phyloP scores from a whole-genome alignment of 2,329 filamentous ascomycete species.

The Curvularia sp. region DNA sequence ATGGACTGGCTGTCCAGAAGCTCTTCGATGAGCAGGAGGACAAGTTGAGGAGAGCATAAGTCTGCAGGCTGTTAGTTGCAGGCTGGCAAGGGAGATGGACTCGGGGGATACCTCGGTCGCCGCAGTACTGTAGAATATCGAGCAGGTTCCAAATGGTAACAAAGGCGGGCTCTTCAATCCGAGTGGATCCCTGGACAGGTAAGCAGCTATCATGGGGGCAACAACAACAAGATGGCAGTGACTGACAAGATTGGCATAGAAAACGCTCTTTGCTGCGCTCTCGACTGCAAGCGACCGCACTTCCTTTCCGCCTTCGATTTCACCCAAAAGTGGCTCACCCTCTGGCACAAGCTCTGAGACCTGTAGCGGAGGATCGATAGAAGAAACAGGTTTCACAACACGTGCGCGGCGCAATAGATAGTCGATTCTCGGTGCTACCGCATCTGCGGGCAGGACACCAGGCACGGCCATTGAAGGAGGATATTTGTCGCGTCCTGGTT shows the following conservation, averaged over 20 bases:
- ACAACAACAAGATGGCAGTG: not conserved
- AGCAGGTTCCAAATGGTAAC: constrained; percentile 91
- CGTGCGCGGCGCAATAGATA: constrained; percentile 52
- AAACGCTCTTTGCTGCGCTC: constrained; percentile 79
- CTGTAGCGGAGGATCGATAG: constrained; percentile 56
- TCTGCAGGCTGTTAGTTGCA: constrained; percentile 41
- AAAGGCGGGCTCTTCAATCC: constrained; percentile 79
- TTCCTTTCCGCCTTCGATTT: constrained; percentile 55
- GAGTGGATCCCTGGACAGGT: constrained; percentile 67
- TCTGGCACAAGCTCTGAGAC: constrained; percentile 48
- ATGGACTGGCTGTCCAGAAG: constrained; percentile 96
- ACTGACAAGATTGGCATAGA: constrained; percentile 79
- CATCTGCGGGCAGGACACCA: constrained; percentile 33
- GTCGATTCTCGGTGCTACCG: constrained; percentile 46
- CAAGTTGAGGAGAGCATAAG: constrained; percentile 75
- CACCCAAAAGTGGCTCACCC: constrained; percentile 36
- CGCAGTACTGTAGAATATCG: constrained; percentile 87
- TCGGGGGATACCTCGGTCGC: constrained; percentile 73
- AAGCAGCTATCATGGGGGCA: constrained; percentile 11
- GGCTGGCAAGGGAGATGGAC: not conserved
- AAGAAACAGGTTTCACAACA: constrained; percentile 49
- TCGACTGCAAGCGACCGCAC: constrained; percentile 74
- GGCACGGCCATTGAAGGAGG: constrained; percentile 36
- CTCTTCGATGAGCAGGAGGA: constrained; percentile 93
- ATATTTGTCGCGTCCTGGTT: constrained; percentile 4